These are phyloP conservation scores for Xylaria scruposa DNA, from an alignment of 495 filamentous ascomycete genomes.

Conservation along the genomic window DNA sequence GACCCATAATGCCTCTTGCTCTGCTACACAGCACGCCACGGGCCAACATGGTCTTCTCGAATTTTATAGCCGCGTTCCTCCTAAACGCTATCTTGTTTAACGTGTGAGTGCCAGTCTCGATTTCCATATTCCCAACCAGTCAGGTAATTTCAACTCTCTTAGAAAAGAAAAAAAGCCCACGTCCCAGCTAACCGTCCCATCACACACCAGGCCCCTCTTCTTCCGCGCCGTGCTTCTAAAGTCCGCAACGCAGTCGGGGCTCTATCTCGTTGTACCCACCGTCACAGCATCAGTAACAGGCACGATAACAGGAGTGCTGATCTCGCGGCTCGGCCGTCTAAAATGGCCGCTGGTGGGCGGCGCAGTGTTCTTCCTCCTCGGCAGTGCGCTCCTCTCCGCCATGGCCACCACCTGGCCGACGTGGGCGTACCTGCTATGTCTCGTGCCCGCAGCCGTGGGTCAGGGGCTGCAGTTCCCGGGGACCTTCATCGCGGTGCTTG, in stretches of 20 bases:
- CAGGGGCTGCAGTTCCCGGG: constrained; percentile 71
- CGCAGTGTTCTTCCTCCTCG: constrained; percentile 60
- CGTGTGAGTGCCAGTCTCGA: constrained; percentile 44
- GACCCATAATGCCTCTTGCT: constrained; percentile 75
- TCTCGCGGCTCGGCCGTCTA: constrained; percentile 68
- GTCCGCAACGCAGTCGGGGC: constrained; percentile 71
- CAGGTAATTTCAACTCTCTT: not conserved
- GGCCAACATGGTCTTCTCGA: constrained; percentile 71
- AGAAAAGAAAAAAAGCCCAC: not conserved
- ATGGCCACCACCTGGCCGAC: constrained; percentile 62
- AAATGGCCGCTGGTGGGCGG: constrained; percentile 69
- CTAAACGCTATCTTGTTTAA: constrained; percentile 78
- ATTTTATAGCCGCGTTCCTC: constrained; percentile 68
- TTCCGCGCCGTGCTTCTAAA: constrained; percentile 82
- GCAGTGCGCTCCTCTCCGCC: constrained; percentile 55
- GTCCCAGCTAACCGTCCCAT: constrained; percentile 16
- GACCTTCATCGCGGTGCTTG: constrained; percentile 71
- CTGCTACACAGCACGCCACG: constrained; percentile 66
- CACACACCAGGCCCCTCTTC: constrained; percentile 63
- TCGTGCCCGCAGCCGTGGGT: constrained; percentile 66
- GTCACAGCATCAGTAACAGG: constrained; percentile 64
- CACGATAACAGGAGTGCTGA: constrained; percentile 71
- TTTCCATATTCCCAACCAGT: not conserved
- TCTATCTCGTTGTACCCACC: constrained; percentile 69
- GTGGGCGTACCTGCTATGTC: constrained; percentile 65